Evolutionary conservation across 2,329 filamentous ascomycete genomes (phyloP).

Genomic region (Falciphora oryzae): DNA sequence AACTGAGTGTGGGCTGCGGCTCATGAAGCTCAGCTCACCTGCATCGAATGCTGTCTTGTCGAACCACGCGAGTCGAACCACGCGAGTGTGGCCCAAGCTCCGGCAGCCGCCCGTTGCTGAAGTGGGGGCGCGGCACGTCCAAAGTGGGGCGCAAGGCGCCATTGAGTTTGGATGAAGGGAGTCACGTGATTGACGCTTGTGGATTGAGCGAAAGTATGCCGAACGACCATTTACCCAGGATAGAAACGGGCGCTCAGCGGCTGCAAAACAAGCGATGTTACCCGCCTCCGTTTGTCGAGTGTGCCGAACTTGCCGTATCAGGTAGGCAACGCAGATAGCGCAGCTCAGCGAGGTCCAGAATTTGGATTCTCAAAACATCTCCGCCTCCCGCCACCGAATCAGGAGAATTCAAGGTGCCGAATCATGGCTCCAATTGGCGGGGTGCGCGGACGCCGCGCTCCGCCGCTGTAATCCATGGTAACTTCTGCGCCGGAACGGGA

Average conservation of each 20-base stretch:
- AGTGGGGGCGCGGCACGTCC: background rate
- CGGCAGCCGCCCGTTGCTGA: background rate
- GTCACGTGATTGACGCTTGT: background rate
- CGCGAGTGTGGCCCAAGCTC: background rate
- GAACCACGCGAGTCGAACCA: background rate
- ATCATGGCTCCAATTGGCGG: background rate
- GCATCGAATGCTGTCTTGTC: no score
- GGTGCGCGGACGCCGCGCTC: background rate
- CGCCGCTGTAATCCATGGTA: background rate
- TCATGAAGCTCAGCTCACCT: background rate
- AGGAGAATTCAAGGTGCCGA: background rate
- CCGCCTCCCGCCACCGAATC: background rate
- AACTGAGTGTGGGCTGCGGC: no score
- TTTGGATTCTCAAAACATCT: background rate
- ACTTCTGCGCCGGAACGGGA: conserved; percentile 7
- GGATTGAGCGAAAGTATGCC: no score
- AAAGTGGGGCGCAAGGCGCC: no score
- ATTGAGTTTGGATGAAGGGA: background rate
- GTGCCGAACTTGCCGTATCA: background rate
- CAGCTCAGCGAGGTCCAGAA: background rate
- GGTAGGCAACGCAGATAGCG: background rate
- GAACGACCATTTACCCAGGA: no score
- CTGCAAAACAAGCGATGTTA: background rate
- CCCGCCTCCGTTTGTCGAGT: background rate
- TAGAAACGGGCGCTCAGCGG: no score